These are phyloP conservation scores for Phialocephala sp. DNA, from an alignment of 2,329 filamentous ascomycete genomes.

Conservation along the genomic window DNA sequence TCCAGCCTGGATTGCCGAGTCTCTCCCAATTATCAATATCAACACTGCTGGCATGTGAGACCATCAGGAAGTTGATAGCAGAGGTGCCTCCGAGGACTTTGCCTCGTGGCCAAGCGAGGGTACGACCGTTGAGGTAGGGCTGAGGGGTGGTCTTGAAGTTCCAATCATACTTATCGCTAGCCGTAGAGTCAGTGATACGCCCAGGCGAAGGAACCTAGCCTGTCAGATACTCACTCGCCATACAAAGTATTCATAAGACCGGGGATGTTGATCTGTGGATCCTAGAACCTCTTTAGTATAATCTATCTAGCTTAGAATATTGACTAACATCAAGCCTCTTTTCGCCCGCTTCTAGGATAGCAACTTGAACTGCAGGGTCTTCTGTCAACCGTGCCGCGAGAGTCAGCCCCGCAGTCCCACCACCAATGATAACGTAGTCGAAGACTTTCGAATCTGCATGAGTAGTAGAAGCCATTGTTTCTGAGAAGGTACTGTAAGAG, in stretches of 20 bases:
- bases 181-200: background rate
- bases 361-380: slow-evolving; percentile 44
- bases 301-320: background rate
- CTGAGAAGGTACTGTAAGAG: background rate
- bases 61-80: slow-evolving; percentile 46
- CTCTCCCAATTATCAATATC: slow-evolving; percentile 42
- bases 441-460: slow-evolving; percentile 10
- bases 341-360: slow-evolving; percentile 49
- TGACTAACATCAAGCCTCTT: slow-evolving; percentile 37
- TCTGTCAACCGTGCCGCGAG: slow-evolving; percentile 49
- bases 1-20: slow-evolving; percentile 47
- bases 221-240: slow-evolving; percentile 37
- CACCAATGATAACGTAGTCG: slow-evolving; percentile 51
- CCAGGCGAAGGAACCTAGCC: background rate
- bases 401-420: slow-evolving; percentile 44
- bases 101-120: slow-evolving; percentile 34
- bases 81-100: slow-evolving; percentile 44
- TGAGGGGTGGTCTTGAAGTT: slow-evolving; percentile 7
- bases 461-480: slow-evolving; percentile 1
- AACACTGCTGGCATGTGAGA: slow-evolving; percentile 3
- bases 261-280: slow-evolving; percentile 45
- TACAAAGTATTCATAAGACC: slow-evolving; percentile 43
- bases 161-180: slow-evolving; percentile 19
- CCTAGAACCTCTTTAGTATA: slow-evolving; percentile 16
- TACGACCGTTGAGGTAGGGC: slow-evolving; percentile 10